Conservation (phyloP, 345 rosid genomes). For the Eucalyptus cloeziana region DNA sequence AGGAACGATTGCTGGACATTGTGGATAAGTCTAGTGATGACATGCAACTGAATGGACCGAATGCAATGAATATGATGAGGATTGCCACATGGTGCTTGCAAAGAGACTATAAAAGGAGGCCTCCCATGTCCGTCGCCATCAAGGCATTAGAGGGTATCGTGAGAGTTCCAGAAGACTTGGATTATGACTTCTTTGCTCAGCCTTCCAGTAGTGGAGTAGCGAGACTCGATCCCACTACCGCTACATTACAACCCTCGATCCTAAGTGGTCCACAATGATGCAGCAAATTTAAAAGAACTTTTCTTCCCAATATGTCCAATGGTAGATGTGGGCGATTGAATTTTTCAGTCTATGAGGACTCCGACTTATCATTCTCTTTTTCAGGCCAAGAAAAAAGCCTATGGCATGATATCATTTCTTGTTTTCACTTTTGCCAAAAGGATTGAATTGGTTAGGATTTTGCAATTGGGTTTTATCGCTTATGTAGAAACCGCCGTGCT, state of each 20-base stretch:
- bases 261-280: neutral
- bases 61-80: conserved; percentile 3
- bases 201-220: neutral
- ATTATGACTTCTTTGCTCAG: neutral
- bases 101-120: neutral
- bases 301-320: too few relatives aligned
- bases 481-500: too few relatives aligned
- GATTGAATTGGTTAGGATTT: too few relatives aligned
- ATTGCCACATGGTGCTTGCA: conserved; percentile 25
- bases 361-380: accelerated
- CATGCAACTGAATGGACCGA: neutral
- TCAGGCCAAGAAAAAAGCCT: neutral
- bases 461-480: too few relatives aligned
- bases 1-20: neutral
- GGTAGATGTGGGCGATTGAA: neutral
- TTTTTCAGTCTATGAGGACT: neutral
- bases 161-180: neutral
- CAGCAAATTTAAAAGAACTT: accelerated
- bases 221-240: accelerated
- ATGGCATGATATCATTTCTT: too few relatives aligned
- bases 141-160: neutral
- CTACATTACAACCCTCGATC: neutral
- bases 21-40: neutral
- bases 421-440: too few relatives aligned
- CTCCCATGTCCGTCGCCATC: neutral